These are phyloP conservation scores for Claviceps quebecensis DNA, from an alignment of 2,329 filamentous ascomycete genomes.

Conservation along the genomic window DNA sequence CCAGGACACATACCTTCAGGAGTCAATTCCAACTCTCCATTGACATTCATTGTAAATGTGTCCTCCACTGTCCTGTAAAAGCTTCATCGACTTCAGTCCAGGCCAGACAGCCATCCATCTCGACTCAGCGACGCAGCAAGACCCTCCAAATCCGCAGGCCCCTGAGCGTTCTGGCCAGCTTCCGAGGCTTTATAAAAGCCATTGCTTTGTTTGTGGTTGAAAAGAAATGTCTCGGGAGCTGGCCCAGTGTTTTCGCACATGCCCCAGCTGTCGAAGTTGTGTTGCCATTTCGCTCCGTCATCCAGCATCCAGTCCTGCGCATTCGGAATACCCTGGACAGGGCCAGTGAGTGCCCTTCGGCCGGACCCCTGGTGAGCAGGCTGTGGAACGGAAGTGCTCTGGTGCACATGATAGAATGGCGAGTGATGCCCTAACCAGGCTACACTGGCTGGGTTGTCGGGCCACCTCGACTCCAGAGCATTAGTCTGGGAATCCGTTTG, in stretches of 20 bases:
- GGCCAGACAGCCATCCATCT: conserved; percentile 21
- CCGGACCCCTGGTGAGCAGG: conserved; percentile 10
- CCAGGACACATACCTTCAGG: too few species aligned
- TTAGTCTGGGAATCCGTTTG: conserved; percentile 11
- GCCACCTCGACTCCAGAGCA: conserved; percentile 15
- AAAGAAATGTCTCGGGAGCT: conserved; percentile 16
- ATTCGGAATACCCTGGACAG: conserved; percentile 21
- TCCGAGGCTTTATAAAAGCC: conserved; percentile 4
- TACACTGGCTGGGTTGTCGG: background rate
- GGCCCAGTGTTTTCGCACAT: conserved; percentile 16
- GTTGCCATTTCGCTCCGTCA: conserved; percentile 43
- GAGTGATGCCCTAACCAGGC: background rate
- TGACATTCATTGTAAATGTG: background rate
- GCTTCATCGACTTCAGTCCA: conserved; percentile 17
- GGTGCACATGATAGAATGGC: conserved; percentile 1
- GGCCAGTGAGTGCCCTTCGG: background rate
- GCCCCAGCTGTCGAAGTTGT: conserved; percentile 42
- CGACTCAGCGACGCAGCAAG: conserved; percentile 18
- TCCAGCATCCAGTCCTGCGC: conserved; percentile 44
- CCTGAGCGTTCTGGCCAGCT: conserved; percentile 9
- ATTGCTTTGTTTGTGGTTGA: conserved; percentile 12
- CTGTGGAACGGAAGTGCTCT: conserved; percentile 2
- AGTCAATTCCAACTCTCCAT: background rate
- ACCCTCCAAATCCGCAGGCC: conserved; percentile 17
- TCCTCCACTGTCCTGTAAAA: background rate